These are phyloP conservation scores for Mycocentrospora acerina DNA, from an alignment of 2,329 filamentous ascomycete genomes.

Conservation along the genomic window DNA sequence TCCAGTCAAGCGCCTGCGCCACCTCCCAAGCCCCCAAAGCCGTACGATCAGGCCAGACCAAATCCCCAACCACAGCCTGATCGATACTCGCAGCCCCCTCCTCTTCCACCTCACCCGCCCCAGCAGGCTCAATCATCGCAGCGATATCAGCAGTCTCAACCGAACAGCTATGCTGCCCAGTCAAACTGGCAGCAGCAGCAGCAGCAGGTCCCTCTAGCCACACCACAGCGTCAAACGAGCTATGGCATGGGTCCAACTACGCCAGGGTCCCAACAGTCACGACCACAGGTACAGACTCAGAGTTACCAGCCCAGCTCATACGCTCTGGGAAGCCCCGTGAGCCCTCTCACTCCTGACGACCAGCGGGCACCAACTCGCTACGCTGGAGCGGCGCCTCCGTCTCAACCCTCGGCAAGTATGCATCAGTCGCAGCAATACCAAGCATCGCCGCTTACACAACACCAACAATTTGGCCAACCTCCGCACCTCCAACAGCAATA, in stretches of 20 bases:
- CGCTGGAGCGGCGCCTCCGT: conserved; percentile 19
- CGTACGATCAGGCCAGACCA: conserved; percentile 28
- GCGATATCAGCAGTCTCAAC: conserved; percentile 22
- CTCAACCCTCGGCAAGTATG: conserved; percentile 12
- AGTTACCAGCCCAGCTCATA: conserved; percentile 21
- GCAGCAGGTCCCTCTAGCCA: conserved; percentile 13
- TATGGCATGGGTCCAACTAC: conserved; percentile 30
- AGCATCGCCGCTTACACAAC: conserved; percentile 8
- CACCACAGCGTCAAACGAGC: conserved; percentile 21
- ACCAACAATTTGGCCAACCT: conserved; percentile 14
- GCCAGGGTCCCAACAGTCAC: conserved; percentile 26
- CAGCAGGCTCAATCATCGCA: conserved; percentile 21
- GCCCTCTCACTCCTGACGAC: conserved; percentile 36
- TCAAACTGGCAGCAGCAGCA: conserved; percentile 22
- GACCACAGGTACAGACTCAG: conserved; percentile 32
- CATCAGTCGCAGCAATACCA: conserved; percentile 17
- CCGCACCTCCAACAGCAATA: conserved; percentile 13
- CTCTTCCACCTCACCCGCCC: conserved; percentile 38
- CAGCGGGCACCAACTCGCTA: conserved; percentile 24
- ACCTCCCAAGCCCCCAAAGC: conserved; percentile 53
- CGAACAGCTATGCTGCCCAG: conserved; percentile 19
- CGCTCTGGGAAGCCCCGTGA: conserved; percentile 39
- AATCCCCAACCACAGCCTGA: conserved; percentile 26
- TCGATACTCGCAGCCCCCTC: conserved; percentile 34
- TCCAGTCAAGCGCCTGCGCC: conserved; percentile 35